Conservation (phyloP, 345 rosid species). For the Eucalyptus marginata region DNA sequence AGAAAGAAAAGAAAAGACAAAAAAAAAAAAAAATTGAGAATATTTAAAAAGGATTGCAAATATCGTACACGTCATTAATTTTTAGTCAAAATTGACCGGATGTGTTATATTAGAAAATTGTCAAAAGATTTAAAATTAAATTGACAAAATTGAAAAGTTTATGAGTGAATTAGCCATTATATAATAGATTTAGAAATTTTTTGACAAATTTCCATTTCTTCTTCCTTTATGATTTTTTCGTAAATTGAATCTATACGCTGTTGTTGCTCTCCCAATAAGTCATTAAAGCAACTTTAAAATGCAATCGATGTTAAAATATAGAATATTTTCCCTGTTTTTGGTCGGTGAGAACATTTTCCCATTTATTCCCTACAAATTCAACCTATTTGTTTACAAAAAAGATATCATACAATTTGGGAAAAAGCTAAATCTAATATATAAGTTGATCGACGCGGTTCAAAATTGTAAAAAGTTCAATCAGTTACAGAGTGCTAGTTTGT, state of each 20-base stretch:
- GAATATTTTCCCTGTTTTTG: no score
- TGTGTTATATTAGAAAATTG: background rate
- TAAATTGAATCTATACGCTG: background rate
- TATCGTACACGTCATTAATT: fast-evolving
- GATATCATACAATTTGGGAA: background rate
- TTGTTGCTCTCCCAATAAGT: background rate
- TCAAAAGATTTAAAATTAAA: background rate
- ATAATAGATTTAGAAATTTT: background rate
- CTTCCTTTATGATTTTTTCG: background rate
- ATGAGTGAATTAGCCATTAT: background rate
- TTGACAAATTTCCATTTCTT: background rate
- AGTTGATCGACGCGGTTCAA: background rate
- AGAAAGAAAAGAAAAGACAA: background rate
- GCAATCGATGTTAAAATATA: background rate
- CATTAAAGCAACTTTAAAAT: background rate
- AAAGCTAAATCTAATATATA: background rate
- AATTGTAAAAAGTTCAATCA: background rate
- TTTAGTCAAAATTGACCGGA: background rate
- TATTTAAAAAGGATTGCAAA: background rate
- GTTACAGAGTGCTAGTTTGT: background rate
- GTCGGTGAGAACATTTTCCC: background rate
- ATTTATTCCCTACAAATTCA: background rate
- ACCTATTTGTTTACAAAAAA: background rate
- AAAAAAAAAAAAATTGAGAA: background rate
- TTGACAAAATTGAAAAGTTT: background rate